Evolutionary conservation across 495 filamentous ascomycete species (phyloP), one percentile per base, ranked within the genome.

Genomic region (Aspergillus taichungensis): DNA sequence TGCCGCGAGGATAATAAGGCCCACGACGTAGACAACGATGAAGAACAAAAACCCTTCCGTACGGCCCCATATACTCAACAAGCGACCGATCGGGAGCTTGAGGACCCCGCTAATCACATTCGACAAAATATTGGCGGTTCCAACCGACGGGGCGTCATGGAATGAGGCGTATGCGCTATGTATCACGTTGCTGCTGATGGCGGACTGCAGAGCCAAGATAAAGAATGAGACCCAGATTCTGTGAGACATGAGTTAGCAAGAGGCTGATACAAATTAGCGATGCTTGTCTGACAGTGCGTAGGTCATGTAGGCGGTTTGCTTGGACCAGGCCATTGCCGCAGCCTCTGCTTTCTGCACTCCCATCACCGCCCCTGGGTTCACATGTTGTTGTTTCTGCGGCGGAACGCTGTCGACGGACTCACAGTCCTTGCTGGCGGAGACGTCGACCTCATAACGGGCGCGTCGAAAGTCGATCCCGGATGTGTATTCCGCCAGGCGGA

Each of bases 71-170:
- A 83, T 64, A 55, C 86, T 82, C 40, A 86, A 60, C 28, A 84
- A 69, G 55, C 85, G 84, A 30, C 80, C 82, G 9, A 84, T 61
- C 5, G 82, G 74, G n/a, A 86, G 64, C 50, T 82, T 82, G n/a
- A 76, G 54, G 30, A 85, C 67, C 37, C 82, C 84, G 42, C 75
- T 77, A 44, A 87, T 74, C 40, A 87, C 76, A 56, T 50, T 64
- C 13, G 63, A 47, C 8, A 71, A 32, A 37, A 71, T 63, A 36
- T 55, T 59, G 7, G 66, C 50, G 0, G 63, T 67, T 3, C 59
- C 61, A 13, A 67, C 57, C 34, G 67, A 61, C 9, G 69, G 66
- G 6, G 67, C 68, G 2, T 54, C 32, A 5, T 47, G 14, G 42
- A 73, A 73, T 10, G 47, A 40, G 12, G 64, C 56, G 37, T 59